Evolutionary conservation across 352 stramenopile species (phyloP), one percentile per base, ranked within the genome.

Genomic region (Phytophthora multivora): DNA sequence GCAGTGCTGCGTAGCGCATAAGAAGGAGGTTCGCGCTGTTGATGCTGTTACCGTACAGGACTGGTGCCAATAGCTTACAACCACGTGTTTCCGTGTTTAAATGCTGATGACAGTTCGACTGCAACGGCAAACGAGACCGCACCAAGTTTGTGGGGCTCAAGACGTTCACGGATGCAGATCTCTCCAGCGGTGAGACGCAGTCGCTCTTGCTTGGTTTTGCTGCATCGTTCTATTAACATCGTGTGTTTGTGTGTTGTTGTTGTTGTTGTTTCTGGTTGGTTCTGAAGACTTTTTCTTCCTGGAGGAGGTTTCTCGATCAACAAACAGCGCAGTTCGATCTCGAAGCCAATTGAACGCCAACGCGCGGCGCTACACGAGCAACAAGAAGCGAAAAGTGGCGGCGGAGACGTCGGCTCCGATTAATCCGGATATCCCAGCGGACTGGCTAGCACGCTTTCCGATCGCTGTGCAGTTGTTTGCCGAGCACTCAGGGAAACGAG

Each of bases 121-220:
- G 86, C 69, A 77, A 90, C 50, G 86, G 86, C 42, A 93, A 93
- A 65, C 81, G 86, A 25, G 84, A 95, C 41, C 86, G 84, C 23
- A 93, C 86, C 54, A 91, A 95, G 73, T 95, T 71, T 56, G 78
- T 95, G 31, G 45, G 53, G 23, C 48, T 88, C 19, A 89, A 93
- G 55, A 59, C 80, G 28, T 95, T 95, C 52, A 83, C 75, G 1
- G 83, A 95, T 45, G 76, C 83, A 26, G 79, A 93, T 60, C 73
- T 95, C 7, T 86, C 86, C 15, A 95, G 85, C 39, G 86, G 86
- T 85, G 63, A 25, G 33, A 35, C 4, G 41, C 38, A 0, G n/a
- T 5, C 13, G 16, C 4, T 11, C 4, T 36, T 15, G 23, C 52
- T 23, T n/a, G 12, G 5, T n/a, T 2, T 21, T 41, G 47, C 46